A percentile compares a stretch with the other conserved stretches of the same genome.
Conservation (phyloP, 192 early-diverging fungal genomes). For the Coemansia sp. region DNA sequence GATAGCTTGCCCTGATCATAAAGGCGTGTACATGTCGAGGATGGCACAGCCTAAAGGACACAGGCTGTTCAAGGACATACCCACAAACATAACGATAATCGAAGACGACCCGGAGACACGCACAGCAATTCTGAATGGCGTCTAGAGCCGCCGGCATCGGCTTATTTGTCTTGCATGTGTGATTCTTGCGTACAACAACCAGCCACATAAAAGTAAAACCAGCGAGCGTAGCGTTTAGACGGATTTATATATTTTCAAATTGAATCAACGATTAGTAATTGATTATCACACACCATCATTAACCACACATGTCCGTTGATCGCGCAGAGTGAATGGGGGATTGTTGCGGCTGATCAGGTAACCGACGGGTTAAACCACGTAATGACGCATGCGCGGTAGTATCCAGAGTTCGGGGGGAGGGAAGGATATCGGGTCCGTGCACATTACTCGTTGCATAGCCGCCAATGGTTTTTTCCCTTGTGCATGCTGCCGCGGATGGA, state of each 20-base stretch:
- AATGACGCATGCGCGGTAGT: too few species aligned
- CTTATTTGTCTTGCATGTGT: neutral
- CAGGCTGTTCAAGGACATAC: slow-evolving; percentile 37
- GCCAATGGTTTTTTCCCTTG: too few species aligned
- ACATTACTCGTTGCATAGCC: too few species aligned
- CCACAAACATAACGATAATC: slow-evolving; percentile 49
- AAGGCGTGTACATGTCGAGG: neutral
- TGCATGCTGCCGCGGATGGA: too few species aligned
- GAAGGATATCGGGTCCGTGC: neutral
- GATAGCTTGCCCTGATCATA: neutral
- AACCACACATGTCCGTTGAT: neutral
- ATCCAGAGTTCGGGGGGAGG: too few species aligned
- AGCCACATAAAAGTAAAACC: neutral
- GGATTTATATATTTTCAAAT: neutral
- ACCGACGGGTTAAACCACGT: too few species aligned
- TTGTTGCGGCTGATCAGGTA: too few species aligned
- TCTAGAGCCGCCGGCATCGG: neutral
- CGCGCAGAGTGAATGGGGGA: too few species aligned
- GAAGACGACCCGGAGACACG: slow-evolving; percentile 52
- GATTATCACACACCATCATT: neutral
- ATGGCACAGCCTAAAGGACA: neutral
- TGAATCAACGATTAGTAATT: neutral
- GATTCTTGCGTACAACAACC: neutral
- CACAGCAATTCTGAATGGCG: slow-evolving; percentile 19
- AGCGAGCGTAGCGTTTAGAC: neutral